Conservation (phyloP, 2,329 filamentous ascomycete species). For the Penicillium sp. region DNA sequence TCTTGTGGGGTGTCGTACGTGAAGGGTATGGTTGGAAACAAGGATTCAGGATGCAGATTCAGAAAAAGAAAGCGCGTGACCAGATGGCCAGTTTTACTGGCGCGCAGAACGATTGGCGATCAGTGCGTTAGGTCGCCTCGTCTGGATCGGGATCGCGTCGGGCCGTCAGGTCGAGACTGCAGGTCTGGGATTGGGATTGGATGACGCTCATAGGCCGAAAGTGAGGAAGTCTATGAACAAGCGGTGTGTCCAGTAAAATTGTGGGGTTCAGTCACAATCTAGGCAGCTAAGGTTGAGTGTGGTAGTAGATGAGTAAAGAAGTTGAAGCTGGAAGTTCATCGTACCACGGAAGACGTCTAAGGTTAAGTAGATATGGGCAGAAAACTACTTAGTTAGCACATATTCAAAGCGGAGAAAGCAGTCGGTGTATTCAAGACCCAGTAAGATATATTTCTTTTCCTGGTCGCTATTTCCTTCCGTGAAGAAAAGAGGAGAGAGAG, state of each 20-base stretch:
- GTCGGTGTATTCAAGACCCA: neutral
- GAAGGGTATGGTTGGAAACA: neutral
- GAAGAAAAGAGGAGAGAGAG: constrained; percentile 16
- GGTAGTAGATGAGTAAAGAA: neutral
- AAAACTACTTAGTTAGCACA: neutral
- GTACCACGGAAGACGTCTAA: neutral
- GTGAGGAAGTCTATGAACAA: neutral
- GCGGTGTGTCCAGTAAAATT: neutral
- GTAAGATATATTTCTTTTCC: neutral
- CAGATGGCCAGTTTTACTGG: constrained; percentile 2
- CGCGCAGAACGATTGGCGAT: constrained; percentile 19
- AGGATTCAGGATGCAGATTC: neutral
- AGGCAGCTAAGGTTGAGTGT: neutral
- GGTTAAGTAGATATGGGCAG: neutral
- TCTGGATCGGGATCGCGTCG: constrained; percentile 10
- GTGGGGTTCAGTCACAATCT: constrained; percentile 37
- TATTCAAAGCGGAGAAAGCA: neutral
- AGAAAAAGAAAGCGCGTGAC: constrained; percentile 6
- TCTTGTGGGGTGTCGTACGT: constrained; percentile 9
- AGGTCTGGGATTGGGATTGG: constrained; percentile 13
- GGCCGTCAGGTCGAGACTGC: constrained; percentile 24
- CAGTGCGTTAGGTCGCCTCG: constrained; percentile 12
- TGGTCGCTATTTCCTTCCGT: neutral
- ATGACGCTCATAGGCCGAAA: constrained; percentile 20
- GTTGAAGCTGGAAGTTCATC: neutral